Percentiles rank a stretch among this genome's conserved stretches.
phyloP scores from a whole-genome alignment of 73 alveolate species.

The Tetrahymena borealis region DNA sequence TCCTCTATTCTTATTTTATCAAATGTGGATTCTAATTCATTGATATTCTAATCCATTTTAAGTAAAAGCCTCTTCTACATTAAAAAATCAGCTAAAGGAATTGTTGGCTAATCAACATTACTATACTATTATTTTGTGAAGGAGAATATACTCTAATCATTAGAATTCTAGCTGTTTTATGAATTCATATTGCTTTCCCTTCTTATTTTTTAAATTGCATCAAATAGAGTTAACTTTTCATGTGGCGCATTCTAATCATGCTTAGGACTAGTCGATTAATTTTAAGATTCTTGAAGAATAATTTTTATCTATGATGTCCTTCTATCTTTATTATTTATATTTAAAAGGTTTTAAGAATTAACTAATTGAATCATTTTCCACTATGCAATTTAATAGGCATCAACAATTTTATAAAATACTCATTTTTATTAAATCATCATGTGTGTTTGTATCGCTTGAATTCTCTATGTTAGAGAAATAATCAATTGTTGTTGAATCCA shows the following conservation, averaged over 20 bases:
- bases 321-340: not conserved
- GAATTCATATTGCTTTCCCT: not conserved
- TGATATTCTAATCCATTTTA: not conserved
- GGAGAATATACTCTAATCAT: too few species aligned
- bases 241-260: not conserved
- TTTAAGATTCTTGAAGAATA: not conserved
- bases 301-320: not conserved
- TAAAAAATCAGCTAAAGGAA: not conserved
- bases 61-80: not conserved
- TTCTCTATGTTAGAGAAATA: too few species aligned
- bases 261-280: not conserved
- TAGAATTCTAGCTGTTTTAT: too few species aligned
- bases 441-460: too few species aligned
- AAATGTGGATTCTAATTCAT: not conserved
- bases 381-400: too few species aligned
- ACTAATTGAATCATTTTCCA: too few species aligned
- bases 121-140: too few species aligned
- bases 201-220: not conserved
- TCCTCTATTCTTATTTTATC: not conserved
- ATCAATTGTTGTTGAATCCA: too few species aligned
- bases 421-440: too few species aligned
- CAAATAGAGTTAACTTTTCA: not conserved
- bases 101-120: not conserved
- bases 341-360: too few species aligned
- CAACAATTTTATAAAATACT: too few species aligned